Conservation (phyloP, 805 yeast species). For the Ogataea pini region DNA sequence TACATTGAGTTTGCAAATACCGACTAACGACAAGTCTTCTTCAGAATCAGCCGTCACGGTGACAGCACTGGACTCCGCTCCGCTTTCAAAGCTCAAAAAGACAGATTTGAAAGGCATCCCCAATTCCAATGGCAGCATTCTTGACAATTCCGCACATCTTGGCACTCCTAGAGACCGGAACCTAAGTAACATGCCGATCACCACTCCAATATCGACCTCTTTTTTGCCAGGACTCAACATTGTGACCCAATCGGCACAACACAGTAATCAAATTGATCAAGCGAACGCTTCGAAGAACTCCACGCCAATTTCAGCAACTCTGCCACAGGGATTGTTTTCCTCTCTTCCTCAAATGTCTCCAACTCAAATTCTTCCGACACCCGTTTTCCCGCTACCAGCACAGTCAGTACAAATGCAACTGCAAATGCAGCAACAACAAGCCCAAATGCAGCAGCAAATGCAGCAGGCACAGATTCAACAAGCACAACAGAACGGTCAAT, state of each 20-base stretch:
- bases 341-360: conserved; percentile 36
- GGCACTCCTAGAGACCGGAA: conserved; percentile 16
- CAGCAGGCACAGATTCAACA: conserved; percentile 15
- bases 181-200: conserved; percentile 12
- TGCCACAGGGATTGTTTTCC: conserved; percentile 32
- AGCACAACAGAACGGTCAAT: conserved; percentile 12
- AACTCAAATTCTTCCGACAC: conserved; percentile 32
- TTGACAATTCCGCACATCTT: background rate
- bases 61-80: conserved; percentile 41
- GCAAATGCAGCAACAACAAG: conserved; percentile 25
- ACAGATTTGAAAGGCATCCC: conserved; percentile 3
- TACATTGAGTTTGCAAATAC: conserved; percentile 65
- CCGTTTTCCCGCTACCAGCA: conserved; percentile 26
- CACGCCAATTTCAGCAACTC: conserved; percentile 32
- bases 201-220: conserved; percentile 23
- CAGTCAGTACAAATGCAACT: conserved; percentile 28
- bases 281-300: conserved; percentile 27
- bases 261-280: conserved; percentile 17
- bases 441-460: conserved; percentile 23
- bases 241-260: conserved; percentile 21
- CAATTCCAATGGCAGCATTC: background rate
- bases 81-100: conserved; percentile 7
- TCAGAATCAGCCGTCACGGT: conserved; percentile 46
- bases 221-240: conserved; percentile 23
- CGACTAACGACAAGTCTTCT: conserved; percentile 35